These are phyloP conservation scores for Tylopilus vinaceipallidus DNA, from an alignment of 768 basidiomycete species.

Conservation along the genomic window DNA sequence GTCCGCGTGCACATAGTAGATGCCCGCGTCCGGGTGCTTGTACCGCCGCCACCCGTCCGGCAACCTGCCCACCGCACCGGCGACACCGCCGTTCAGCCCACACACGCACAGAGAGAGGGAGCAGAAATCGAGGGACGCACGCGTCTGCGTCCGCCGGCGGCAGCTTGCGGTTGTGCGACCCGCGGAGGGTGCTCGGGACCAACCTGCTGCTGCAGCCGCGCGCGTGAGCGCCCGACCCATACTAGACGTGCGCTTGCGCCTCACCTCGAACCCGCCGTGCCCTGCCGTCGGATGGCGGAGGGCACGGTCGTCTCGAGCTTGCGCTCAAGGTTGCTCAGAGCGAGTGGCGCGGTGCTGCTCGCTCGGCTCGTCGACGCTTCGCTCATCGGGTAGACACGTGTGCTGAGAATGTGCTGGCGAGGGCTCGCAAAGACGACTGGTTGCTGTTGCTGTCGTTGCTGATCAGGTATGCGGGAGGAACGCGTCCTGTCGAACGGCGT, in stretches of 20 bases:
- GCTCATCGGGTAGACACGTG: constrained; percentile 6
- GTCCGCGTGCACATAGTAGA: constrained; percentile 31
- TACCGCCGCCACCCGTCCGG: constrained; percentile 28
- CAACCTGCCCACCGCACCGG: no score
- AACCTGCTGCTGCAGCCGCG: background rate
- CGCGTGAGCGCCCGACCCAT: background rate
- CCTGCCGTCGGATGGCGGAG: constrained; percentile 10
- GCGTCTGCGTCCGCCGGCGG: background rate
- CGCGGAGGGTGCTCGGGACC: constrained; percentile 19
- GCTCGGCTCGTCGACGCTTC: background rate
- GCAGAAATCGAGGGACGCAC: constrained; percentile 2
- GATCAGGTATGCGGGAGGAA: no score
- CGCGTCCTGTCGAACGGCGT: no score
- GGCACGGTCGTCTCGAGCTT: constrained; percentile 16
- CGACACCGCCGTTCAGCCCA: no score
- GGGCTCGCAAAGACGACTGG: no score
- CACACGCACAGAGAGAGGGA: background rate
- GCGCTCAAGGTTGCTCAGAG: background rate
- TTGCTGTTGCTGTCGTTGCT: no score
- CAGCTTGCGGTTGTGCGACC: constrained; percentile 4
- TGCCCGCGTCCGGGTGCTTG: constrained; percentile 33
- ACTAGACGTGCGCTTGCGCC: background rate
- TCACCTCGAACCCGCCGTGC: constrained; percentile 8
- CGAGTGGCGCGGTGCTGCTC: background rate
- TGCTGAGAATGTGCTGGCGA: background rate